Conservation (phyloP, 305 asterid species). For the Fraxinus velutina region DNA sequence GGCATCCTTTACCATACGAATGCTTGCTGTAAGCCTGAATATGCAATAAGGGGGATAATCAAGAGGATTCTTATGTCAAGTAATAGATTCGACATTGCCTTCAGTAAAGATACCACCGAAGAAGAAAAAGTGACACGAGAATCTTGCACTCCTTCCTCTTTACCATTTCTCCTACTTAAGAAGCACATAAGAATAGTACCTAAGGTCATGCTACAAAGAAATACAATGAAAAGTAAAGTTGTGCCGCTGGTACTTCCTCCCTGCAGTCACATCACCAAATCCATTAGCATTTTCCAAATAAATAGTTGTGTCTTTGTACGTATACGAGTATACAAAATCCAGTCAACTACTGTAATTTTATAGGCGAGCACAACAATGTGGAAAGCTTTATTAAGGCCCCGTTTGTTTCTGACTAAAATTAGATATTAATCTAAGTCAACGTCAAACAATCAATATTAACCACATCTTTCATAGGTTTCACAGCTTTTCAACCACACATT, state of each 20-base stretch:
- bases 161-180: slow-evolving; percentile 58
- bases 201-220: slow-evolving; percentile 65
- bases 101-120: slow-evolving; percentile 54
- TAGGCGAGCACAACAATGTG: not conserved
- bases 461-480: no score
- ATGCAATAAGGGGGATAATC: slow-evolving; percentile 79
- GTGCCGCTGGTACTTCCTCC: slow-evolving; percentile 80
- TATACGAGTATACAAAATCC: not conserved
- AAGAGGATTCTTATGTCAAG: slow-evolving; percentile 65
- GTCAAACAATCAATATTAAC: no score
- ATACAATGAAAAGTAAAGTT: slow-evolving; percentile 65
- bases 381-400: not conserved
- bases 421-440: no score
- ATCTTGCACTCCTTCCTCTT: slow-evolving; percentile 46
- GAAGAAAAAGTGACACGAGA: slow-evolving; percentile 44
- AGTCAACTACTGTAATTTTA: not conserved
- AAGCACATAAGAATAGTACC: slow-evolving; percentile 87
- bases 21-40: slow-evolving; percentile 90
- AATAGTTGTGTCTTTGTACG: not conserved
- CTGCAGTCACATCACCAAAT: slow-evolving; percentile 41
- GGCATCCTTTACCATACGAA: slow-evolving; percentile 67
- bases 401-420: no score
- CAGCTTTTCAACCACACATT: no score
- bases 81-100: slow-evolving; percentile 52
- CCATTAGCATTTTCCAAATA: slow-evolving; percentile 10